Base-by-base conservation (phyloP, 2,329 filamentous ascomycete genomes). In the Scytalidium lignicola region DNA sequence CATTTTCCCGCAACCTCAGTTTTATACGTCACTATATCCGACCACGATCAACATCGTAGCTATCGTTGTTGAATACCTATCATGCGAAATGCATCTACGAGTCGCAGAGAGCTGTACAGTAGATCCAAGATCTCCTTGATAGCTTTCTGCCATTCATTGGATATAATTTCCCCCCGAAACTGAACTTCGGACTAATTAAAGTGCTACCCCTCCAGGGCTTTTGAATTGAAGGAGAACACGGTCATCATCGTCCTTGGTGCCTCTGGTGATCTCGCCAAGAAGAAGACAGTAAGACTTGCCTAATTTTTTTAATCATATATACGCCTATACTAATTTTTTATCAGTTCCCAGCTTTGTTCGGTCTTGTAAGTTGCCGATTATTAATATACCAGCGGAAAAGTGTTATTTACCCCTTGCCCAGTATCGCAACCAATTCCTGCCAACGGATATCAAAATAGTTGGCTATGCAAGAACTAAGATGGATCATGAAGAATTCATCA, bases 381-480 rank as follows among this genome's bases (percentile, higher is more conserved):
- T 7, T 37, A 37, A 15, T 37, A 17, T 19, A 13, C 32, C 6
- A n/a, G 4, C 12, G 15, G 8, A 4, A 37, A 37, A 13, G n/a
- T 37, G 10, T 17, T 17, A 37, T n/a, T n/a, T n/a, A n/a, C n/a
- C n/a, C n/a, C n/a, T n/a, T n/a, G n/a, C n/a, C n/a, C 67, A 96
- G 91, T 96, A 92, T 76, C 90, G 93, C 68, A 99, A 99, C 78
- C 92, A 96, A 73, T 99, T 97, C 77, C 88, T 99, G 46, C 93
- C 84, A 63, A 95, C 95, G 74, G 90, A 95, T 71, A 90, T 96
- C 73, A 88, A 85, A 72, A 96, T 99, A 68, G 84, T 99, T 64
- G 93, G 93, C 76, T 99, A 99, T 89, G 93, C 93, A 63, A 86
- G 93, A 68, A 99, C 93, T 62, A 96, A 96, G 79, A 99, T 99